Conservation (phyloP, 1,284 basidiomycete species). For the Boletellus dicymbophilus region DNA sequence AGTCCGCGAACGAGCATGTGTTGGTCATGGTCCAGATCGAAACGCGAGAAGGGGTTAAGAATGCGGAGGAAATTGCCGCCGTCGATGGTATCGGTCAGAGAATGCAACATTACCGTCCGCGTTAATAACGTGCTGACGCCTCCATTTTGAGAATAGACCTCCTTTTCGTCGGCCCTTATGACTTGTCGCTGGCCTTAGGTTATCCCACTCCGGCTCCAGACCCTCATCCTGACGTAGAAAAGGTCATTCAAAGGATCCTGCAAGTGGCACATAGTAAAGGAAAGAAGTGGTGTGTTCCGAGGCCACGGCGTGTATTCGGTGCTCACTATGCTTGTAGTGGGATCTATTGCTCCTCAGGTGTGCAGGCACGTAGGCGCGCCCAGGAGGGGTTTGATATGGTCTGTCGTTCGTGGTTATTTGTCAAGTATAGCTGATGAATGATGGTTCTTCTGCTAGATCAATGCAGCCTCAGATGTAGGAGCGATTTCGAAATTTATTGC, state of each 20-base stretch:
- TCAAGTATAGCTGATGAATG: not conserved
- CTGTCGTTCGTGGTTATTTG: constrained; percentile 14
- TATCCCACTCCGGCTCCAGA: constrained; percentile 61
- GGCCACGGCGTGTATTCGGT: constrained; percentile 1
- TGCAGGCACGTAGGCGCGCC: constrained; percentile 48
- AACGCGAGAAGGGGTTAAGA: constrained; percentile 58
- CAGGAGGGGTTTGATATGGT: constrained; percentile 63
- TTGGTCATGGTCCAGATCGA: constrained; percentile 71
- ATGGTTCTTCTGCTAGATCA: constrained; percentile 41
- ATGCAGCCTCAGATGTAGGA: constrained; percentile 48
- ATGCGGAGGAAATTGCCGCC: constrained; percentile 59
- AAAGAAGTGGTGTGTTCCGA: constrained; percentile 61
- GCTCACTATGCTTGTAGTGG: constrained; percentile 33
- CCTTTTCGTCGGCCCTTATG: constrained; percentile 70
- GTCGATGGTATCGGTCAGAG: constrained; percentile 63
- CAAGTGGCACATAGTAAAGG: constrained; percentile 52
- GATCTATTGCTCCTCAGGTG: constrained; percentile 50
- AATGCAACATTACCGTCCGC: not conserved
- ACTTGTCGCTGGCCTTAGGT: constrained; percentile 61
- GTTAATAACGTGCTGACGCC: not conserved
- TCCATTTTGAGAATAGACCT: constrained; percentile 36
- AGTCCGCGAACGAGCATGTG: constrained; percentile 55
- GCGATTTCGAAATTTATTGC: constrained; percentile 47
- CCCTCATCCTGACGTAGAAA: constrained; percentile 62
- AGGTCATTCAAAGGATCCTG: constrained; percentile 59